phyloP scores from a whole-genome alignment of 257 asterid species.

The Phtheirospermum japonicum region DNA sequence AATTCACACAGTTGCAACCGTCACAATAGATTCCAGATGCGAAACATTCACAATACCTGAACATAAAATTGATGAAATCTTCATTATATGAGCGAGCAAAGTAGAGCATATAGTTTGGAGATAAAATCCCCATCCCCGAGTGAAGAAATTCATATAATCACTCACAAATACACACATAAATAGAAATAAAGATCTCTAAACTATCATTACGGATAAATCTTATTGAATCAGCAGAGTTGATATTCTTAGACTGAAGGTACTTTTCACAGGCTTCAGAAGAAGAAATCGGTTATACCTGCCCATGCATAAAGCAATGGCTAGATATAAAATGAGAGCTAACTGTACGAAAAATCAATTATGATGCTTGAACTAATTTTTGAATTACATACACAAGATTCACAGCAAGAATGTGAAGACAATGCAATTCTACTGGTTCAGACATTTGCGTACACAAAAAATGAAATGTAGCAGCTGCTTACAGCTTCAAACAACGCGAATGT shows the following conservation, averaged over 20 bases:
- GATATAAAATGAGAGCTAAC: background rate
- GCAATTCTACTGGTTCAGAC: constrained; percentile 10
- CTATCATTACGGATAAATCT: constrained; percentile 4
- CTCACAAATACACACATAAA: background rate
- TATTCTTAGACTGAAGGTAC: constrained; percentile 2
- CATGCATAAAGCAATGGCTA: background rate
- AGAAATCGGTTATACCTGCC: background rate
- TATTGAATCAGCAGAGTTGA: background rate
- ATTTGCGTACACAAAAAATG: constrained; percentile 21
- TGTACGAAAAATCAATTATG: background rate
- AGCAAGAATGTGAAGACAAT: constrained; percentile 23
- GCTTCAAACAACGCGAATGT: constrained; percentile 87
- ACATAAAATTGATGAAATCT: constrained; percentile 27
- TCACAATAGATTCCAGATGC: constrained; percentile 93
- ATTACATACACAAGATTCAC: constrained; percentile 12
- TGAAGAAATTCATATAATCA: constrained; percentile 11
- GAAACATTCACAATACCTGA: constrained; percentile 97
- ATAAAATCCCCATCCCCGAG: constrained; percentile 9
- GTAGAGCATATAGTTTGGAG: constrained; percentile 11
- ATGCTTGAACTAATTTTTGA: background rate
- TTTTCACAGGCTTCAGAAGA: constrained; percentile 1
- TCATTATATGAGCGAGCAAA: constrained; percentile 16
- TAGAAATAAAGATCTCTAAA: background rate
- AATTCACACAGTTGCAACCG: constrained; percentile 89
- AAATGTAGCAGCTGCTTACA: constrained; percentile 57